Percentiles rank a stretch among this genome's conserved stretches.
Conservation (phyloP, 2,329 filamentous ascomycete species). For the Hypoxylon sp. region DNA sequence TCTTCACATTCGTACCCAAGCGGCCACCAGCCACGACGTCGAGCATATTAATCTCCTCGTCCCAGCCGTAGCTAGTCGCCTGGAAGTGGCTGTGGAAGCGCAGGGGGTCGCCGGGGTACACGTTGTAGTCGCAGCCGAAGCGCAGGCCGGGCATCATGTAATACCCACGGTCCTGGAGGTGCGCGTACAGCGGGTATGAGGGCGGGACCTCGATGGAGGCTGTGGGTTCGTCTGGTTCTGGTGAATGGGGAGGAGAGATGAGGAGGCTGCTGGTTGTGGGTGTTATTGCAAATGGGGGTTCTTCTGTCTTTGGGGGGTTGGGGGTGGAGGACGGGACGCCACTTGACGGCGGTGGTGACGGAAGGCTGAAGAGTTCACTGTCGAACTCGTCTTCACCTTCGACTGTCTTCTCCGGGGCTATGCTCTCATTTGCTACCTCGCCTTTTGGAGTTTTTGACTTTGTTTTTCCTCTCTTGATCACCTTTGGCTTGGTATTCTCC, state of each 20-base stretch:
- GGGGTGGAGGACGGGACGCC: conserved; percentile 2
- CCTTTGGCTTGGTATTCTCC: conserved; percentile 32
- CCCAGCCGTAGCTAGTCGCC: conserved; percentile 86
- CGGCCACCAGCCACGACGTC: conserved; percentile 89
- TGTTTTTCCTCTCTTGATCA: conserved; percentile 28
- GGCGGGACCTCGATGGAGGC: conserved; percentile 54
- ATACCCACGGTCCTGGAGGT: conserved; percentile 83
- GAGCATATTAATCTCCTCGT: conserved; percentile 85
- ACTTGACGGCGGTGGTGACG: conserved; percentile 18
- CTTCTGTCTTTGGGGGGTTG: conserved; percentile 15
- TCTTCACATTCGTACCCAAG: conserved; percentile 95
- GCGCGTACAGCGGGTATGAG: conserved; percentile 82
- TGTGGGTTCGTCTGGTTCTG: neutral
- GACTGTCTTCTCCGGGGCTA: conserved; percentile 21
- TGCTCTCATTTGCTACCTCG: conserved; percentile 11
- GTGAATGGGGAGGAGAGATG: conserved; percentile 1
- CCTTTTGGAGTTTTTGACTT: conserved; percentile 21
- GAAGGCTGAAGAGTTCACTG: conserved; percentile 41
- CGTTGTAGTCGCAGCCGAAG: conserved; percentile 93
- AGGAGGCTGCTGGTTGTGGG: conserved; percentile 56
- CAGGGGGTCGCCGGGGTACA: conserved; percentile 94
- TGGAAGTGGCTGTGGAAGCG: conserved; percentile 97
- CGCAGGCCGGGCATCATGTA: conserved; percentile 92
- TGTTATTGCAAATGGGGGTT: conserved; percentile 49
- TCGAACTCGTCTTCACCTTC: conserved; percentile 30